Evolutionary conservation across 768 basidiomycete genomes (phyloP).

Genomic region (Rhodotorula kratochvilovae): DNA sequence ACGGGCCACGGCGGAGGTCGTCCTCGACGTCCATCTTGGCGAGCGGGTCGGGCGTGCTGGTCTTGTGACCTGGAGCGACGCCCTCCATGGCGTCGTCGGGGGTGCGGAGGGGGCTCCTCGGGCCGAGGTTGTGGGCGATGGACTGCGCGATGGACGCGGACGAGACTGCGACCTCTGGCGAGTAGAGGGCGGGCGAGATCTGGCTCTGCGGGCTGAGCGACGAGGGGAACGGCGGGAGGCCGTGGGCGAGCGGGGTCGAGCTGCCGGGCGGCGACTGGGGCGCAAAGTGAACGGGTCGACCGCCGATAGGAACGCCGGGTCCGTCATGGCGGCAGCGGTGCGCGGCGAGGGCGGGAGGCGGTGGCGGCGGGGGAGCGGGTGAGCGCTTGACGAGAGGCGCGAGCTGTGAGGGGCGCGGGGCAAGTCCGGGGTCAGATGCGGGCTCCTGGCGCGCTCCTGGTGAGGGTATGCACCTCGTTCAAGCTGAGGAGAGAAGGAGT

Average conservation of each 20-base stretch:
- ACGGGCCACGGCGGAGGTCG: slow-evolving; percentile 30
- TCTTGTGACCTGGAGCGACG: slow-evolving; percentile 2
- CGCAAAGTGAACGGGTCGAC: slow-evolving; percentile 33
- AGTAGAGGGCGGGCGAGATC: slow-evolving; percentile 12
- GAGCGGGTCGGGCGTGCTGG: not conserved
- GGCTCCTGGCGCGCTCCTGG: no score
- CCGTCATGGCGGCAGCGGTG: not conserved
- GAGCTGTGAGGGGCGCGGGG: no score
- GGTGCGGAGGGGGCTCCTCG: not conserved
- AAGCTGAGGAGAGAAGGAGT: no score
- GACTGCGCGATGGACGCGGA: slow-evolving; percentile 14
- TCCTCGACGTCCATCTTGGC: slow-evolving; percentile 32
- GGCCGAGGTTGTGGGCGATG: slow-evolving; percentile 20
- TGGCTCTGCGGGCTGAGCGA: not conserved
- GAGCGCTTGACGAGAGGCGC: not conserved
- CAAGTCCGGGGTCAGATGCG: no score
- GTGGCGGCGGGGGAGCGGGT: not conserved
- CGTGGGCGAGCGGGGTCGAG: not conserved
- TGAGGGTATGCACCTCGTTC: no score
- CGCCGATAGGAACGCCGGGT: not conserved
- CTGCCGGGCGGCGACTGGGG: slow-evolving; percentile 21
- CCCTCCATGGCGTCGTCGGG: slow-evolving; percentile 25
- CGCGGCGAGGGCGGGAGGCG: not conserved
- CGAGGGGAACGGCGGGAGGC: slow-evolving; percentile 3
- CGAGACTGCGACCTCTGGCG: slow-evolving; percentile 19